These are phyloP conservation scores for Puccinia triticina DNA, from an alignment of 1,284 basidiomycete genomes.

Conservation along the genomic window DNA sequence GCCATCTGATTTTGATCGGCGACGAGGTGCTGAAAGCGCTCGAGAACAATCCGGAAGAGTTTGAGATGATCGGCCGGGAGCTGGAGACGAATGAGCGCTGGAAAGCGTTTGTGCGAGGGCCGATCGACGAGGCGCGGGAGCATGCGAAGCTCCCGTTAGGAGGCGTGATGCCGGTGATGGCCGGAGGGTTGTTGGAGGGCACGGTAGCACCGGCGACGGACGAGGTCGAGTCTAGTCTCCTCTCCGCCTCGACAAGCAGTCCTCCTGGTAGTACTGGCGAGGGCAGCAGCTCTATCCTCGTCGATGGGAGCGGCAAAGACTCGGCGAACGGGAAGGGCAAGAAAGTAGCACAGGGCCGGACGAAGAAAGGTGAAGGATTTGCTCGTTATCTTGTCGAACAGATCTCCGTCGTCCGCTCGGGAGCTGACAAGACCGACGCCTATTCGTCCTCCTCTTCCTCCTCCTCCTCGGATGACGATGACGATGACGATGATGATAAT, in stretches of 20 bases:
- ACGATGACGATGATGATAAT: too few relatives aligned
- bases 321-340: conserved; percentile 64
- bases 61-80: conserved; percentile 69
- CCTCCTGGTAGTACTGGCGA: background rate
- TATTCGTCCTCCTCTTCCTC: conserved; percentile 50
- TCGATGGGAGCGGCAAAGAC: conserved; percentile 63
- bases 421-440: conserved; percentile 55
- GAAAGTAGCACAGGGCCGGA: conserved; percentile 53
- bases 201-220: conserved; percentile 56
- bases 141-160: conserved; percentile 78
- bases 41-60: conserved; percentile 79
- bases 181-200: background rate
- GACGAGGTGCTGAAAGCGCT: conserved; percentile 84
- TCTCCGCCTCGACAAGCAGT: conserved; percentile 7
- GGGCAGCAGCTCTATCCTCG: conserved; percentile 54
- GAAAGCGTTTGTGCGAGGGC: conserved; percentile 81
- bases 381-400: conserved; percentile 74
- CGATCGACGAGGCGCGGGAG: conserved; percentile 81
- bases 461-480: conserved; percentile 39
- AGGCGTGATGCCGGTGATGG: conserved; percentile 64
- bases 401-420: conserved; percentile 64
- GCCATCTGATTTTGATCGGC: conserved; percentile 88
- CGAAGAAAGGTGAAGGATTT: conserved; percentile 64
- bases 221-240: conserved; percentile 51
- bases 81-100: conserved; percentile 78